Evolutionary conservation across 2,329 filamentous ascomycete genomes (phyloP), one percentile per base, ranked within the genome.

Genomic region (Coniochaeta sp.): DNA sequence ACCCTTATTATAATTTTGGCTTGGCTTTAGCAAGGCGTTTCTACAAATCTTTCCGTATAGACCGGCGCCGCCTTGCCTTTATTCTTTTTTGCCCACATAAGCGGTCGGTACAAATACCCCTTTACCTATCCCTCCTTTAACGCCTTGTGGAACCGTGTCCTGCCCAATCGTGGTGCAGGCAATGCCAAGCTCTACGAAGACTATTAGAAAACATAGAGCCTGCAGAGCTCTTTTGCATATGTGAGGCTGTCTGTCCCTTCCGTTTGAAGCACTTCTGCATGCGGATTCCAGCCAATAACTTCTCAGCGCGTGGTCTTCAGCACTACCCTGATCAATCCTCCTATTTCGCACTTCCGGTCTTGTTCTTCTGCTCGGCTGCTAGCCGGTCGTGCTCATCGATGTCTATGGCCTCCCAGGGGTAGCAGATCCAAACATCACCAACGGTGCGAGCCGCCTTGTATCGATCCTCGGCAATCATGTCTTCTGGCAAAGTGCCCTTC

Each of bases 351-450:
- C 44, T 55, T 16, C 47, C 52, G 36, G 62, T 60, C 57, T 64
- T 65, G 43, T 68, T 67, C 56, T 70, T 68, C 67, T 79, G 74
- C 67, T 79, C 74, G 63, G 77, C 77, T 19, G 91, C 89, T 61
- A 88, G 73, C 62, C 78, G 76, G 76, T 98, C 93, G 73, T 97
- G 93, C 81, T 93, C 90, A 31, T 96, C 91, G 71, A 98, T 97
- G 72, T 97, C 90, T 36, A 77, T 89, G 50, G 95, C 95, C 79
- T 98, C 95, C 95, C 95, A 99, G 17, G 95, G 95, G 77, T 99
- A 99, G 82, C 91, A 96, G 73, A 98, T 98, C 95, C 95, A 99
- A 66, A 92, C 88, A 76, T 99, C 93, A n/a, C 84, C 85, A 34
- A 96, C 90, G 6, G 93, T 98, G 71, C 89, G 81, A 24, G 95